Percentiles rank a stretch among this genome's conserved stretches.
These are phyloP conservation scores for Primulina huaijiensis DNA, from an alignment of 257 asterid genomes.

Conservation along the genomic window DNA sequence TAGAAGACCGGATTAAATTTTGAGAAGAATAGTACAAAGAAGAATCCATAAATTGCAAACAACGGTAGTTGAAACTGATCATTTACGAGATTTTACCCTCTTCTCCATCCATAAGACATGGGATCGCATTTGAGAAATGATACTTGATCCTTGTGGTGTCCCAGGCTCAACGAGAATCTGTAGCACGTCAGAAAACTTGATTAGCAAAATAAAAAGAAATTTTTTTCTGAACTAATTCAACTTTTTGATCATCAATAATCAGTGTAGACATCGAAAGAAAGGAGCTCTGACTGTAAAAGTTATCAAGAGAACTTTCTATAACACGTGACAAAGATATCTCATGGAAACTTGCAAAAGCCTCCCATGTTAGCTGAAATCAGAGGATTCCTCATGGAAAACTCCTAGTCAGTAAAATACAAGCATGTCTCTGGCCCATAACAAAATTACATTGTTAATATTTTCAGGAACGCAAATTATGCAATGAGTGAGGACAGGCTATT, in stretches of 20 bases:
- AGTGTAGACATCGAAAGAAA: background rate
- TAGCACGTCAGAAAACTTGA: constrained; percentile 23
- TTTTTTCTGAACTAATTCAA: constrained; percentile 1
- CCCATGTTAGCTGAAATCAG: background rate
- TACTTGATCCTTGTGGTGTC: constrained; percentile 93
- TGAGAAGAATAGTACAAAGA: constrained; percentile 13
- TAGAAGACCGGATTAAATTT: constrained; percentile 25
- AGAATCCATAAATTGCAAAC: constrained; percentile 19
- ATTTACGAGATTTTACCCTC: constrained; percentile 48
- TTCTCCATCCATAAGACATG: constrained; percentile 95
- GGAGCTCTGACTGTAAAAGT: background rate
- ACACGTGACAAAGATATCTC: background rate
- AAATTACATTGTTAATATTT: too few species aligned
- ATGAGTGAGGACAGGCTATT: too few species aligned
- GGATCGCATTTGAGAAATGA: constrained; percentile 90
- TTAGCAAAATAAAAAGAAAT: background rate
- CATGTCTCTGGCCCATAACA: background rate
- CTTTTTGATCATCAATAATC: constrained; percentile 4
- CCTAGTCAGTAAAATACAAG: too few species aligned
- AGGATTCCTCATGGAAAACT: background rate
- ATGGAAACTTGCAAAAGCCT: background rate
- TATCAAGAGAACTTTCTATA: constrained; percentile 17
- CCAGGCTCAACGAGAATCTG: constrained; percentile 96
- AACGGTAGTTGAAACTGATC: background rate
- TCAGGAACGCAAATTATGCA: too few species aligned